These are phyloP conservation scores for Fagus crenata DNA, from an alignment of 306 rosid genomes.

Conservation along the genomic window DNA sequence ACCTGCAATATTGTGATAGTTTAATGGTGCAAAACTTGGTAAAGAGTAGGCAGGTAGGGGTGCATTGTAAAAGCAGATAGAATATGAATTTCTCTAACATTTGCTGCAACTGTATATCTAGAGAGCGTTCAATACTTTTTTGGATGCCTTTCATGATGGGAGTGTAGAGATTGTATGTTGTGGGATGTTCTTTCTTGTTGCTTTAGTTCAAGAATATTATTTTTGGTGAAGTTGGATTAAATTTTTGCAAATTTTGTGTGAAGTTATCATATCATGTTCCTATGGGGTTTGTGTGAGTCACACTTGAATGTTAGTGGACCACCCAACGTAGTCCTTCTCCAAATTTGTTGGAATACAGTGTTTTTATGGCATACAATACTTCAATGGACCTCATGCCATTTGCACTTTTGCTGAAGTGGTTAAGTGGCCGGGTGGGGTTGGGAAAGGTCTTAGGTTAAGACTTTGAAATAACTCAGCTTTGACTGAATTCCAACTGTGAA, in stretches of 20 bases:
- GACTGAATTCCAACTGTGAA: not conserved
- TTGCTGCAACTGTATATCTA: too few relatives aligned
- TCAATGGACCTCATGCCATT: not conserved
- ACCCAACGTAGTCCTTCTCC: not conserved
- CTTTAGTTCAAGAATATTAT: not conserved
- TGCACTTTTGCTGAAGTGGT: not conserved
- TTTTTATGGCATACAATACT: not conserved
- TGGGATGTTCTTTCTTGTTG: not conserved
- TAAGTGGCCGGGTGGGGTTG: not conserved
- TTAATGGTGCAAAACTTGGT: too few relatives aligned
- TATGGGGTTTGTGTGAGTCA: not conserved
- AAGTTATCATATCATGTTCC: not conserved
- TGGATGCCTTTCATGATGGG: not conserved
- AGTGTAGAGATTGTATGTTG: not conserved
- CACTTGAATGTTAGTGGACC: not conserved
- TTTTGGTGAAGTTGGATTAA: not conserved
- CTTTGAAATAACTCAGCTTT: not conserved
- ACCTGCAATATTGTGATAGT: too few relatives aligned
- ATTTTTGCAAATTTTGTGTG: not conserved
- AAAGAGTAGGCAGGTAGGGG: too few relatives aligned
- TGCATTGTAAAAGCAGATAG: too few relatives aligned
- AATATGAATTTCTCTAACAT: too few relatives aligned
- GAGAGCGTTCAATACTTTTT: too few relatives aligned
- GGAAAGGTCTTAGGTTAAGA: not conserved
- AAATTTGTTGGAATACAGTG: not conserved